Evolutionary conservation across 1,284 basidiomycete species (phyloP).

Genomic region (Inonotus obliquus): DNA sequence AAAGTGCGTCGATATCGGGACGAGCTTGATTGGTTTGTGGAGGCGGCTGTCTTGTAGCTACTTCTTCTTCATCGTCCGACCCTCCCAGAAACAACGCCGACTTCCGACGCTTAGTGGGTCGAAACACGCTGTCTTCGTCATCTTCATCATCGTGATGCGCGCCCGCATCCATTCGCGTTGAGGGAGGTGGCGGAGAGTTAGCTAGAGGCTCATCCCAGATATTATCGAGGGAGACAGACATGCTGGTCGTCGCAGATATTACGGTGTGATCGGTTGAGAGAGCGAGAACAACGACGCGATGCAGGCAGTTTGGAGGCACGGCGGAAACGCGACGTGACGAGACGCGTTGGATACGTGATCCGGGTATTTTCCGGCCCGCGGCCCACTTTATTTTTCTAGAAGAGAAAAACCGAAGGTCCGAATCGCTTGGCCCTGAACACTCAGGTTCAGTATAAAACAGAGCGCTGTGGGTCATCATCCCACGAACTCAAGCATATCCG

Average conservation of each 20-base stretch:
- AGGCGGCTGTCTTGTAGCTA: slow-evolving; percentile 15
- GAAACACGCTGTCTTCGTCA: slow-evolving; percentile 8
- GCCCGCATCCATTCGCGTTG: neutral
- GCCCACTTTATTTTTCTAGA: neutral
- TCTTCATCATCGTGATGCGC: neutral
- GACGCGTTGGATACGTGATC: slow-evolving; percentile 9
- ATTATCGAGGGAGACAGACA: slow-evolving; percentile 21
- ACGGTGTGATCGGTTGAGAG: neutral
- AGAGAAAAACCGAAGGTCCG: neutral
- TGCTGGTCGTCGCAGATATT: neutral
- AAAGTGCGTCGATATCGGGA: slow-evolving; percentile 57
- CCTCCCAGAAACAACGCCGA: slow-evolving; percentile 35
- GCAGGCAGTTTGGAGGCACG: neutral
- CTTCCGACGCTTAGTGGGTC: slow-evolving; percentile 25
- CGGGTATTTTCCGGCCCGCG: too few relatives aligned
- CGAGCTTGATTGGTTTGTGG: slow-evolving; percentile 20
- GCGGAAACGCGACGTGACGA: slow-evolving; percentile 15
- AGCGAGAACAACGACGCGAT: neutral
- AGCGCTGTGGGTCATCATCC: neutral
- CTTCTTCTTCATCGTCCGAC: slow-evolving; percentile 28
- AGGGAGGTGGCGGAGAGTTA: slow-evolving; percentile 6
- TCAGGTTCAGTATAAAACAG: too few relatives aligned
- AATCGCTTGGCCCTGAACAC: neutral
- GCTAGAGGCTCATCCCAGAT: slow-evolving; percentile 21
- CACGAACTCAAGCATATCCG: neutral